Base-by-base conservation (phyloP, 257 asterid species). In the Jacaranda mimosifolia region DNA sequence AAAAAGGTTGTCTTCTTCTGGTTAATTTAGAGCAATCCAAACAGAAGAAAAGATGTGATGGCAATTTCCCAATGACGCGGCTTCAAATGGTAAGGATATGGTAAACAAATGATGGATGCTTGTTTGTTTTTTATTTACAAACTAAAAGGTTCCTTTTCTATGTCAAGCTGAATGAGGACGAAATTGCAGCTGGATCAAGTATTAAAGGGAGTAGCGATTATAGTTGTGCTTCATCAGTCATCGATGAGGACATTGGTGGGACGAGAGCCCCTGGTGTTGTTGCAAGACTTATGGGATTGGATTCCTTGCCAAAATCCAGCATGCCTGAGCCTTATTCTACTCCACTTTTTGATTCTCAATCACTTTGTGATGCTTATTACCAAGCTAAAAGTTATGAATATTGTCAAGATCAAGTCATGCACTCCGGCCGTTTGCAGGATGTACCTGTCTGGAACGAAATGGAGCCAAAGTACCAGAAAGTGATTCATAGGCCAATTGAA, bases 221-320 rank as follows among this genome's bases (percentile, higher is more conserved):
- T 53, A 91, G 97, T 75, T 88, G 93, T 78, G 85, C 97, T 80
- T 91, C 97, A 56, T 96, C 96, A 0, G 81, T 90, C 58, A 83
- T 89, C 7, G 97, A 93, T 73, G 99, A 95, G 66, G 98, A 93
- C 26, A 58, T 84, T 72, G 82, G 72, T 48, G 87, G 85, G 51
- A 76, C 82, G 6, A 90, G 74, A 78, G 87, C 89, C 15, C 98
- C 97, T 0, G 89, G 96, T 2, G 96, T 96, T 3, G 95, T 93
- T 83, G 99, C 97, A n/a, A 86, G 97, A 76, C 97, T 96, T 36
- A 96, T 96, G 99, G 99, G 99, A 52, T 83, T 96, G 82, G 97
- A 96, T 77, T 83, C 89, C 63, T 72, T 91, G 87, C 97, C 98
- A 21, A 87, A 90, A 81, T 85, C 94, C 35, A 85, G 66, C 68